Evolutionary conservation across 768 basidiomycete species (phyloP).

Genomic region (Obba rivulosa): DNA sequence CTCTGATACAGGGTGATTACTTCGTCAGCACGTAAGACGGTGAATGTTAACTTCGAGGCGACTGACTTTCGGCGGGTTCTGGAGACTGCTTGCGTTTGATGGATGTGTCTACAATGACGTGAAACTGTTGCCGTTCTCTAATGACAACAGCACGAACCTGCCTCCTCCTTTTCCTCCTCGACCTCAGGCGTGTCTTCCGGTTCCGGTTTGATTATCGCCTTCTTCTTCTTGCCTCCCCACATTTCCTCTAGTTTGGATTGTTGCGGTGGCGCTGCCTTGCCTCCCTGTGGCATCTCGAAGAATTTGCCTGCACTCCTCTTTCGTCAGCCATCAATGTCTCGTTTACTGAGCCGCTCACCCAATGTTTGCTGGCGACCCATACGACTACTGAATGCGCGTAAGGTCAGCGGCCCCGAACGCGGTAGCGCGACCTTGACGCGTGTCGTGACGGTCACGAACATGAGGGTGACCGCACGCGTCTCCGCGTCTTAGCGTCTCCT

Average conservation of each 20-base stretch:
- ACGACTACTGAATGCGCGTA: neutral
- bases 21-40: neutral
- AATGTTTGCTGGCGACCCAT: conserved; percentile 78
- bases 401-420: neutral
- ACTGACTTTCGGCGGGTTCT: conserved; percentile 15
- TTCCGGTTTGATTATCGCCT: conserved; percentile 20
- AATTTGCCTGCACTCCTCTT: conserved; percentile 55
- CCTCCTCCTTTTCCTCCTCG: conserved; percentile 8
- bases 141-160: neutral
- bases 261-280: conserved; percentile 64
- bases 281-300: conserved; percentile 64
- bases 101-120: conserved; percentile 5
- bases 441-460: conserved; percentile 22
- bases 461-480: conserved; percentile 15
- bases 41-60: neutral
- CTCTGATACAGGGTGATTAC: neutral
- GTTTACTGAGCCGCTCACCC: conserved; percentile 32
- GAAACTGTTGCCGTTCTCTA: neutral
- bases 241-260: conserved; percentile 76
- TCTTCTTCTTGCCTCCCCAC: conserved; percentile 52
- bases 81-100: conserved; percentile 35
- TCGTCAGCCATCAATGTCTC: neutral
- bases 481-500: neutral
- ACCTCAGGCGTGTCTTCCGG: conserved; percentile 17
- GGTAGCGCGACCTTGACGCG: conserved; percentile 20